Base-by-base conservation (phyloP, 495 filamentous ascomycete species). In the Entonaema liquescens region DNA sequence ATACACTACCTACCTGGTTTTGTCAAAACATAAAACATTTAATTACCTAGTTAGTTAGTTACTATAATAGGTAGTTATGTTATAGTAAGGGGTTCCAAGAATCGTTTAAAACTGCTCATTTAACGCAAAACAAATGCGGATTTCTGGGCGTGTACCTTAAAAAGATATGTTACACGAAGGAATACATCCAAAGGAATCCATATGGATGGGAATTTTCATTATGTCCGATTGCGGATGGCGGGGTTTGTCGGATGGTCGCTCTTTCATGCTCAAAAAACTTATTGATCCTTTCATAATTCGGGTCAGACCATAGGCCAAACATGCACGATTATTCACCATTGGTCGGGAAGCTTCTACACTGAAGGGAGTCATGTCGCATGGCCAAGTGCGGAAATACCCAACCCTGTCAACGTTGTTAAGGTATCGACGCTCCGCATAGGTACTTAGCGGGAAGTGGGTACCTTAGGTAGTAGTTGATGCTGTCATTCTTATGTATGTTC, bases 211-310 rank as follows among this genome's bases (percentile, higher is more conserved):
- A 25, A 44, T 54, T 6, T 63, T 15, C 44, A 50, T 7, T 52
- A 57, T 59, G 25, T 68, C 66, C 66, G 66, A 63, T 63, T 68
- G 40, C 66, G 66, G 66, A 58, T 44, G 59, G 52, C 44, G 63
- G 62, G 68, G 58, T 59, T 59, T 12, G 25, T 70, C 61, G 56
- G 67, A 70, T 65, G 28, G 4, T 56, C 49, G 49, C n/a, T 44
- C 40, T 70, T 57, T 55, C 56, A 42, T 36, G 8, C 31, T 38
- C n/a, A n/a, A 44, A 23, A 33, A 55, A 47, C 26, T 38, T 62
- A 57, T 54, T 5, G 4, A 38, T 58, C 59, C 58, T 66, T 65
- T 62, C 56, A 59, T 47, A 58, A 35, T 61, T 36, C 38, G 1
- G 29, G 36, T 42, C 25, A 50, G 17, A 25, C 25, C 40, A 44